Base-by-base conservation (phyloP, 805 yeast genomes). In the Cyberlindnera galapagoensis region DNA sequence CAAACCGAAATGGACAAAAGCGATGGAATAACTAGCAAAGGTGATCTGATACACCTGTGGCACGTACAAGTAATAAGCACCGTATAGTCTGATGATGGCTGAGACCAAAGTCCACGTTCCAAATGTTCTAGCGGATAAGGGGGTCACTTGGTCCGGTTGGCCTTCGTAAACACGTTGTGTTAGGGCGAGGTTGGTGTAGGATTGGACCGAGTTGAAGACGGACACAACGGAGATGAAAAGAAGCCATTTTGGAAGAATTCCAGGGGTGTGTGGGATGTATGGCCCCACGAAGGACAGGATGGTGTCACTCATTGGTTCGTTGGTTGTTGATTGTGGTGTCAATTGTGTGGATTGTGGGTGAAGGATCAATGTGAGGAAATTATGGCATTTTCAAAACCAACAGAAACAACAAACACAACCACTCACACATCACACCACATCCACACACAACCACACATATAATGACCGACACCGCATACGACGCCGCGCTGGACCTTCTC, bases 71-170 rank as follows among this genome's bases (percentile, higher is more conserved):
- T 82, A 65, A 59, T 80, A 82, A 10, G 97, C 94, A 35, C 94
- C 95, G 56, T 83, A 86, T 43, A 79, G 69, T 53, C 98, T 75
- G 29, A 92, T 79, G 19, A 90, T 66, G 2, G 95, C 74, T 3
- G 95, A 78, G 46, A 88, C 69, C 24, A 88, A 65, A 0, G 98
- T 92, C 98, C 98, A 92, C 1, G 98, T 92, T 21, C 98, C 98
- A 57, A 92, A 92, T 0, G 98, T 90, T 49, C 98, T 74, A n/a
- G 96, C 95, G 46, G 92, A 76, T 44, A 92, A 65, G 10, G 62
- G 57, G 2, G 76, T 73, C 17, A 79, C 80, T 54, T 81, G 72
- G 6, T 52, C 43, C 11, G 88, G 86, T 28, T 70, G 59, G 31
- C 59, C 66, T 21, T 71, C 80, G 54, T 92, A 92, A 7, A 92